Conservation (phyloP, 2,329 filamentous ascomycete species). For the Chrysosporium keratinophilum region DNA sequence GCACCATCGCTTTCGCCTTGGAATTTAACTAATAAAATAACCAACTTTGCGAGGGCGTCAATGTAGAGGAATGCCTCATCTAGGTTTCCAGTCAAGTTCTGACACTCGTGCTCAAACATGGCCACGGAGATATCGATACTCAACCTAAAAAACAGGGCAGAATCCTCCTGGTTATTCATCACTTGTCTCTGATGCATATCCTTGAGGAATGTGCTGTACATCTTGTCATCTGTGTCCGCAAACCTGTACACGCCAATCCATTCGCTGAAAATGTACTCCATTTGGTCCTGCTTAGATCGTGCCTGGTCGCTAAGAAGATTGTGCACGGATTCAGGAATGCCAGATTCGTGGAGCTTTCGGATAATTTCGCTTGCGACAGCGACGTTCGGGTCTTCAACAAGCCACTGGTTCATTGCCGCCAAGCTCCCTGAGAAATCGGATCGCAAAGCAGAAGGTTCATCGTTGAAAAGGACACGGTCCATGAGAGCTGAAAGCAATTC, state of each 20-base stretch:
- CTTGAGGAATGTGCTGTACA: conserved; percentile 64
- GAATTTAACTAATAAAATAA: conserved; percentile 64
- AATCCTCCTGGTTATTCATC: conserved; percentile 63
- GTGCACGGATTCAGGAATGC: conserved; percentile 46
- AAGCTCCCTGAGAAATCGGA: conserved; percentile 78
- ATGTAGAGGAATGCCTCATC: conserved; percentile 54
- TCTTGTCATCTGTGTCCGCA: conserved; percentile 62
- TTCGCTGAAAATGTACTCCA: conserved; percentile 92
- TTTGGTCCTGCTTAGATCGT: conserved; percentile 61
- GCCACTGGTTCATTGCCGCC: conserved; percentile 71
- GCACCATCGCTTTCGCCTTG: conserved; percentile 53
- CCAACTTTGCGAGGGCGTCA: conserved; percentile 73
- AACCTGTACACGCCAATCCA: conserved; percentile 79
- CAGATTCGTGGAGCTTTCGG: conserved; percentile 48
- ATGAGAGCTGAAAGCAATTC: conserved; percentile 72
- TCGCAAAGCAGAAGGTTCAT: conserved; percentile 65
- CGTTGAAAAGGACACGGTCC: conserved; percentile 66
- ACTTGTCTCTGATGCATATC: conserved; percentile 68
- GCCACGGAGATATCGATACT: conserved; percentile 71
- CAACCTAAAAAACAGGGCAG: conserved; percentile 66
- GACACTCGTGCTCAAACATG: conserved; percentile 62
- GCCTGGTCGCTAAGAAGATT: conserved; percentile 47
- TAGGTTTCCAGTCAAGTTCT: conserved; percentile 50
- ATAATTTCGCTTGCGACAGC: conserved; percentile 61
- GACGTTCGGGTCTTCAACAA: conserved; percentile 59